phyloP scores from a whole-genome alignment of 1,284 basidiomycete genomes.

The Ustilago cynodontis region DNA sequence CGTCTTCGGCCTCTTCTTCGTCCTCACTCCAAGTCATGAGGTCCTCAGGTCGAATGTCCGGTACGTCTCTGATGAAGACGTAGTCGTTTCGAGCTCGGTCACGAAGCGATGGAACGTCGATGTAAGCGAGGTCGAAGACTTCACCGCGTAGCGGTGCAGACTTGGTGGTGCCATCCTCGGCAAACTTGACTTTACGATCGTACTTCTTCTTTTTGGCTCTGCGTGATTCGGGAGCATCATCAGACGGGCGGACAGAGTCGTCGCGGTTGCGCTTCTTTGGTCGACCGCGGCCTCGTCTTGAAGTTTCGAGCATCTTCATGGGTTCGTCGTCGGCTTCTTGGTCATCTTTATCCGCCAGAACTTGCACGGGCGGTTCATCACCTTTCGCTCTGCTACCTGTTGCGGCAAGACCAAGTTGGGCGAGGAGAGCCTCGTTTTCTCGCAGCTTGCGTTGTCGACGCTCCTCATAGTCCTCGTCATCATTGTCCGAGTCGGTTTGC shows the following conservation, averaged over 20 bases:
- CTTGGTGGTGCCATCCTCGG: constrained; percentile 49
- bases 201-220: constrained; percentile 31
- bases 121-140: constrained; percentile 34
- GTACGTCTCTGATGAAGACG: constrained; percentile 39
- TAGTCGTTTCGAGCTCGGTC: constrained; percentile 45
- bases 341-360: neutral
- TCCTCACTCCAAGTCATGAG: constrained; percentile 35
- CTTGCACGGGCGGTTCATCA: neutral
- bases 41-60: constrained; percentile 35
- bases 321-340: constrained; percentile 9
- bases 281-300: constrained; percentile 18
- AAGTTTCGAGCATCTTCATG: neutral
- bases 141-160: constrained; percentile 27
- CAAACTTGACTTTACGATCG: constrained; percentile 40
- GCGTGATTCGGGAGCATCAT: neutral
- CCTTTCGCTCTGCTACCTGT: constrained; percentile 1
- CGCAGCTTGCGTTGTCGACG: constrained; percentile 39
- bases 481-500: constrained; percentile 25
- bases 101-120: constrained; percentile 31
- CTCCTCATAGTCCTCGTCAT: constrained; percentile 49
- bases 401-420: constrained; percentile 38
- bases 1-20: constrained; percentile 37
- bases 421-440: constrained; percentile 39
- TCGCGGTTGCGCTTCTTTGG: constrained; percentile 23
- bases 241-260: constrained; percentile 1